Evolutionary conservation across 139 green algal genomes (phyloP), one percentile per base, ranked within the genome.

Genomic region (Chlorella sorokiniana): DNA sequence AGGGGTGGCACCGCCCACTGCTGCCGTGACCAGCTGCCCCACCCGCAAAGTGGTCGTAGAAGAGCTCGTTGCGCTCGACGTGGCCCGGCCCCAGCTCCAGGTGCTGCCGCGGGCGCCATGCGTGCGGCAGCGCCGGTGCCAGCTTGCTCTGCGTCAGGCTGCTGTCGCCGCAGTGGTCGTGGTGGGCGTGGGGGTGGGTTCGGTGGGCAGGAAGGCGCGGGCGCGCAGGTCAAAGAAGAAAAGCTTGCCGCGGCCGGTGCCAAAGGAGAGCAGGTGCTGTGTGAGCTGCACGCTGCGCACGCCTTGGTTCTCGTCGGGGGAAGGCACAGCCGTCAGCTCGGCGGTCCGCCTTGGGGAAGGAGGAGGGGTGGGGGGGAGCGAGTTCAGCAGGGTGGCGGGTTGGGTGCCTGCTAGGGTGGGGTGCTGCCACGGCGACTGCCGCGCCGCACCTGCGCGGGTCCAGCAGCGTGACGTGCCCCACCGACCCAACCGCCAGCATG

Each of bases 221-320:
- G 59, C 52, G 0, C 91, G 81, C 70, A 94, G 16, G 78, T 94
- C 89, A 42, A 77, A 89, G 59, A 94, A 94, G 41, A 52, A 86
- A 25, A 94, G 42, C 59, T 81, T 82, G 18, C 91, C 89, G 4
- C 51, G 71, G 29, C 91, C 88, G 48, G 79, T 91, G 52, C 91
- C 91, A 76, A 85, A 86, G 8, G 85, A 89, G 33, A 94, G 64
- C n/a, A 94, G 65, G 70, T 90, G 42, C 44, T 89, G 76, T n/a
- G 84, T 73, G 65, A 94, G 85, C 10, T 51, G 44, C 62, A 94
- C 27, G 3, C 88, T 93, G 31, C 91, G 84, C 48, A 92, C 86
- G 48, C 88, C 88, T 64, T 93, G 83, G 29, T 79, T 45, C 27
- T 72, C 41, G 51, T 87, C 86, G 27, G 85, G 79, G 0, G 69